Percentiles rank a stretch among this genome's conserved stretches.
Evolutionary conservation across 768 basidiomycete species (phyloP).

Genomic region (Boletus coccyginus): DNA sequence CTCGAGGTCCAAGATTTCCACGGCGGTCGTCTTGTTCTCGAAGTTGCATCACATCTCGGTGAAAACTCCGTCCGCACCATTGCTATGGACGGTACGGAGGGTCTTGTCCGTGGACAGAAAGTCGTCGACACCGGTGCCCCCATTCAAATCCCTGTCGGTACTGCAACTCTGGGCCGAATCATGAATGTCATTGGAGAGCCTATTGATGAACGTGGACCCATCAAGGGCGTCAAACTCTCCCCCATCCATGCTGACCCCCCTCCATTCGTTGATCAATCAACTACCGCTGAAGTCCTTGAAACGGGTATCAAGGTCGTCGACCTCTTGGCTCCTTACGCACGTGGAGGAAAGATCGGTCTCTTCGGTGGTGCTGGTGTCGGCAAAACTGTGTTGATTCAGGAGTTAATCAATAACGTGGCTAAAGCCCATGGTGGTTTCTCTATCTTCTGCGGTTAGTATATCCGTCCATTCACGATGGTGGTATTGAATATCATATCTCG

Average conservation of each 20-base stretch:
- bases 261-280: conserved; percentile 97
- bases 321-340: conserved; percentile 97
- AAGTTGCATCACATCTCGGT: conserved; percentile 97
- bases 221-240: conserved; percentile 87
- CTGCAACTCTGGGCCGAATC: conserved; percentile 94
- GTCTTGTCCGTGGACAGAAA: conserved; percentile 98
- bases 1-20: conserved; percentile 95
- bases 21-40: conserved; percentile 96
- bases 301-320: conserved; percentile 99
- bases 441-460: conserved; percentile 84
- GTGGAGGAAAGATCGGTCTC: conserved; percentile 99
- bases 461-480: background rate
- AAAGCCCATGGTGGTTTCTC: conserved; percentile 99
- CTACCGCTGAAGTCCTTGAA: conserved; percentile 97
- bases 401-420: conserved; percentile 99
- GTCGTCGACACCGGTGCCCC: conserved; percentile 96
- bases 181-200: conserved; percentile 99
- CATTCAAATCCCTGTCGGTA: conserved; percentile 95
- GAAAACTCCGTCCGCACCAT: conserved; percentile 99
- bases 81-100: conserved; percentile 99
- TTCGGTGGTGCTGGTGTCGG: conserved; percentile 99
- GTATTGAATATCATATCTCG: conserved; percentile 8
- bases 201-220: conserved; percentile 99
- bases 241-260: conserved; percentile 99
- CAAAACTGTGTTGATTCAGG: conserved; percentile 99